Conservation (phyloP, 768 basidiomycete genomes). For the Gautieria morchelliformis region DNA sequence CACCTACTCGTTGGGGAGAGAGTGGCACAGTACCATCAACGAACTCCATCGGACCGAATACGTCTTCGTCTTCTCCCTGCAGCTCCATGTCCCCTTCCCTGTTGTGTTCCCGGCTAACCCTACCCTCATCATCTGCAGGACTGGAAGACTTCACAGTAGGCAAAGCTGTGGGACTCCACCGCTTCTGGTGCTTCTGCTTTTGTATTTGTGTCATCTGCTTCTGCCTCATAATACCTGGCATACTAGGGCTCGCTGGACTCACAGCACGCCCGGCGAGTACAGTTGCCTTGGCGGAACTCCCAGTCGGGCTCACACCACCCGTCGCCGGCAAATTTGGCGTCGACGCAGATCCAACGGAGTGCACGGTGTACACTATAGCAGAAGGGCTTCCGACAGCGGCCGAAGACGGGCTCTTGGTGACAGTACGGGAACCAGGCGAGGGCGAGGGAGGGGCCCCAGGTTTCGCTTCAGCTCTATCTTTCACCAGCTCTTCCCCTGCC, state of each 20-base stretch:
- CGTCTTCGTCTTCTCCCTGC: slow-evolving; percentile 8
- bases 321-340: slow-evolving; percentile 43
- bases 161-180: slow-evolving; percentile 40
- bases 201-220: not conserved
- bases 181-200: slow-evolving; percentile 23
- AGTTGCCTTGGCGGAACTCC: slow-evolving; percentile 20
- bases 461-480: not conserved
- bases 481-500: slow-evolving; percentile 36
- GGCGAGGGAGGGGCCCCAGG: not conserved
- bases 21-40: slow-evolving; percentile 15
- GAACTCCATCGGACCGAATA: slow-evolving; percentile 16
- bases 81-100: slow-evolving; percentile 14
- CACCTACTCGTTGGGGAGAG: slow-evolving; percentile 6
- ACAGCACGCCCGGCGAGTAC: not conserved
- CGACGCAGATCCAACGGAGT: slow-evolving; percentile 33
- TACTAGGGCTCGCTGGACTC: not conserved
- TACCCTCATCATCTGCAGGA: slow-evolving; percentile 34
- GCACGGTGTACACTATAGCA: not conserved
- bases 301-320: not conserved
- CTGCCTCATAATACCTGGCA: not conserved
- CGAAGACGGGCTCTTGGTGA: not conserved
- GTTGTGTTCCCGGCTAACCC: slow-evolving; percentile 20
- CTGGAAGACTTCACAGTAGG: slow-evolving; percentile 48
- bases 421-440: not conserved
- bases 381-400: not conserved